Conservation (phyloP, 192 early-diverging fungal genomes). For the Podila clonocystis region DNA sequence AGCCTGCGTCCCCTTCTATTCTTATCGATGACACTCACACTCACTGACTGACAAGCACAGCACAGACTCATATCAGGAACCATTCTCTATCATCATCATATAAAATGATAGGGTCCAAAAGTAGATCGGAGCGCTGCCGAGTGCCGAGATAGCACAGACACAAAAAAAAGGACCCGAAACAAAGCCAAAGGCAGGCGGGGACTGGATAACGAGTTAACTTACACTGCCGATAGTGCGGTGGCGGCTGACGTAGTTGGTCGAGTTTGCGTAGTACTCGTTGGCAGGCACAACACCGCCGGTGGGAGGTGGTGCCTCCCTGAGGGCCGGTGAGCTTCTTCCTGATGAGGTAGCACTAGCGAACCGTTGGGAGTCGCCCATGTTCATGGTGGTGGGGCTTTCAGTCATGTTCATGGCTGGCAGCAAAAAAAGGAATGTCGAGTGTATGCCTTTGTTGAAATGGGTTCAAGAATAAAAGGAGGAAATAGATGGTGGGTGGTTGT, state of each 20-base stretch:
- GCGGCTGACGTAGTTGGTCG: constrained; percentile 33
- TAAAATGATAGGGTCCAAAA: too few species aligned
- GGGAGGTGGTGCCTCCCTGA: not conserved
- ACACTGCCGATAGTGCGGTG: constrained; percentile 38
- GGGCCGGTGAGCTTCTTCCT: too few species aligned
- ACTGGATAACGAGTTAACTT: not conserved
- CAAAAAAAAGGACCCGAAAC: not conserved
- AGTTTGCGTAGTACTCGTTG: constrained; percentile 38
- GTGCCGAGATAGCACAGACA: not conserved
- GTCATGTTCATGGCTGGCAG: constrained; percentile 22
- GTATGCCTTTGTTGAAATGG: not conserved
- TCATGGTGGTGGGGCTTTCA: constrained; percentile 17
- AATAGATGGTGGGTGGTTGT: not conserved
- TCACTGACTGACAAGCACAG: too few species aligned
- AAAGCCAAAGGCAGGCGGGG: too few species aligned
- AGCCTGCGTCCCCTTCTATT: too few species aligned
- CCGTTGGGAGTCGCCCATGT: not conserved
- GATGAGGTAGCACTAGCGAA: too few species aligned
- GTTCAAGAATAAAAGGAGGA: not conserved
- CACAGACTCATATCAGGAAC: constrained; percentile 4
- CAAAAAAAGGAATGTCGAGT: not conserved
- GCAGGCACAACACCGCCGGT: constrained; percentile 11
- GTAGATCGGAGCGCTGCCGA: not conserved
- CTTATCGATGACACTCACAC: too few species aligned
- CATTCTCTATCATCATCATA: not conserved